These are phyloP conservation scores for Parietaria judaica DNA, from an alignment of 306 rosid species.

Conservation along the genomic window DNA sequence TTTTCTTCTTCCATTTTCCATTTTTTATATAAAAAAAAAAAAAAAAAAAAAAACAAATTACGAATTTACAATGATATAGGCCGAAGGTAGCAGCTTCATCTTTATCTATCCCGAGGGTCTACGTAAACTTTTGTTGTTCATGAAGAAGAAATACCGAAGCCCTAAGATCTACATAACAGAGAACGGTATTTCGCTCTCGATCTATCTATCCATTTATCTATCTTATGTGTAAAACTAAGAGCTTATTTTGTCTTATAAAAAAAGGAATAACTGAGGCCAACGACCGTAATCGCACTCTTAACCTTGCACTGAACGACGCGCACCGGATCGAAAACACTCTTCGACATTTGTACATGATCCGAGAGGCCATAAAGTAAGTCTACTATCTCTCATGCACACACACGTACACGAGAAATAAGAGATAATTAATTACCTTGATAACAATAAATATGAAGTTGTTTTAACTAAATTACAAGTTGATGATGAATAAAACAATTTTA, in stretches of 20 bases:
- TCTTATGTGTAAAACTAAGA: not conserved
- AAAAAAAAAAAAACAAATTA: too few species aligned
- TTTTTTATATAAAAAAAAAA: not conserved
- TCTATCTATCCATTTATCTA: not conserved
- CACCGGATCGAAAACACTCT: constrained; percentile 9
- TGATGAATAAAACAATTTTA: too few species aligned
- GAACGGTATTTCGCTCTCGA: constrained; percentile 8
- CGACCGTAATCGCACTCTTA: not conserved
- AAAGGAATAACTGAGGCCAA: not conserved
- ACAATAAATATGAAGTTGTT: too few species aligned
- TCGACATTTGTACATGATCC: constrained; percentile 13
- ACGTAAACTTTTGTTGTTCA: constrained; percentile 12
- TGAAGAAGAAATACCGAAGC: constrained; percentile 10
- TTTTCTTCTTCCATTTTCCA: not conserved
- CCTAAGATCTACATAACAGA: constrained; percentile 18
- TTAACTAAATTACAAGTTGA: too few species aligned
- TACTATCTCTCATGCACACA: too few species aligned
- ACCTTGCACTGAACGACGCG: constrained; percentile 5
- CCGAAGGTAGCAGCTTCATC: constrained; percentile 14
- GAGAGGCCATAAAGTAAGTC: constrained; percentile 7
- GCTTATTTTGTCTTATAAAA: not conserved
- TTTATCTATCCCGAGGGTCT: constrained; percentile 20
- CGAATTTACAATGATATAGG: not conserved
- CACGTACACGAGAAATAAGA: too few species aligned
- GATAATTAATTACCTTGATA: too few species aligned